Conservation (phyloP, 805 yeast genomes). For the Hanseniaspora vineae region DNA sequence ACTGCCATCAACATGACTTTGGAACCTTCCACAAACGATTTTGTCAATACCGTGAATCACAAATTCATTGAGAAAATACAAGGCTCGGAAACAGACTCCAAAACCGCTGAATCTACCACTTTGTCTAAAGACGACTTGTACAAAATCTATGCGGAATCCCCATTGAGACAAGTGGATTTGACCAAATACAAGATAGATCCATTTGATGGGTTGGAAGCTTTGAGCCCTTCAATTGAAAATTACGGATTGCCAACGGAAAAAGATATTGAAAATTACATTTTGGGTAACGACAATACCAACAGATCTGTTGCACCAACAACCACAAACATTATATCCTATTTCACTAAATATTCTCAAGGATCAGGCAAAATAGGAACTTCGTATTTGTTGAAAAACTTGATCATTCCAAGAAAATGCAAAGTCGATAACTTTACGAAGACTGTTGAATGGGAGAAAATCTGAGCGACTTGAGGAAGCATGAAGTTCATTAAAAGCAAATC, state of each 20-base stretch:
- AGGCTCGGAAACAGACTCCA: conserved; percentile 14
- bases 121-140: conserved; percentile 32
- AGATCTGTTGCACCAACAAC: conserved; percentile 58
- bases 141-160: conserved; percentile 3
- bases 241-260: conserved; percentile 72
- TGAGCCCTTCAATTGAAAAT: conserved; percentile 36
- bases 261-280: conserved; percentile 51
- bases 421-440: conserved; percentile 5
- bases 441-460: background rate
- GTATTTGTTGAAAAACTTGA: conserved; percentile 9
- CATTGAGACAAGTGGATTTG: background rate
- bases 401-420: conserved; percentile 13
- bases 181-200: background rate
- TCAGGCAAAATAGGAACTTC: conserved; percentile 15
- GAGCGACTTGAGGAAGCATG: background rate
- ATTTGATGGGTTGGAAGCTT: conserved; percentile 5
- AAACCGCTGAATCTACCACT: conserved; percentile 29
- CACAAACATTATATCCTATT: conserved; percentile 53
- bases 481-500: background rate
- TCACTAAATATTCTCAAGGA: conserved; percentile 19
- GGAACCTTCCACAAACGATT: conserved; percentile 31
- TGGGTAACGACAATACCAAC: conserved; percentile 54
- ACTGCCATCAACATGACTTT: conserved; percentile 68
- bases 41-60: conserved; percentile 55
- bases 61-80: conserved; percentile 41